Base-by-base conservation (phyloP, 768 basidiomycete species). In the Tylopilus intermedius region DNA sequence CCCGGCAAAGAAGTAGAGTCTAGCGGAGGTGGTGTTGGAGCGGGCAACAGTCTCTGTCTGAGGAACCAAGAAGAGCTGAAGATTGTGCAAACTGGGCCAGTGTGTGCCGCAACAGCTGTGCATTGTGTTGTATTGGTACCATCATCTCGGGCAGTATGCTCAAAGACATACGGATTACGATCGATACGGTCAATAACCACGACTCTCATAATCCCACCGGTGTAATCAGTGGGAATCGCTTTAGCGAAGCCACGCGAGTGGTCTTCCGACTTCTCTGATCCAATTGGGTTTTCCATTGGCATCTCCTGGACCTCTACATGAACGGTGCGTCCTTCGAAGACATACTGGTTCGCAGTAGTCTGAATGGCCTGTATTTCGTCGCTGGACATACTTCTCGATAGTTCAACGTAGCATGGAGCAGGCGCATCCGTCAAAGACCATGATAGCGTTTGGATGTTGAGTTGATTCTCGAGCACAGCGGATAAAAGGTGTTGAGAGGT, bases 401-500 rank as follows among this genome's bases (percentile, higher is more conserved):
- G 71, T 67, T 93, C 89, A 35, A 93, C 77, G 64, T 92, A 91
- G 60, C 80, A 85, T 0, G 86, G 85, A 6, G 76, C 67, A 7
- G 90, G 87, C 58, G 74, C 80, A 15, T 74, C 70, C 0, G 85
- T 83, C 51, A 91, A 73, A n/a, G 87, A 86, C 90, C 90, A 92
- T 2, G 86, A 85, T 21, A 90, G 76, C 2, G 90, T 92, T 7
- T 82, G 81, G 26, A 90, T 73, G 30, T 79, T 67, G 37, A 88
- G 73, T 4, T 70, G 72, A 22, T 76, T 74, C 61, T 91, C 88
- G 5, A 92, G 74, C n/a, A 90, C 74, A 0, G 89, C 88, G 13
- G 89, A 90, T 22, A 92, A 78, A 41, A 90, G 75, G 56, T 91
- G 90, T 62, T 92, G 90, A 0, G 86, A 85, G 1, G 89, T 90